Evolutionary conservation across 352 stramenopile genomes (phyloP), one percentile per base, ranked within the genome.

Genomic region (Hyaloperonospora brassicae): DNA sequence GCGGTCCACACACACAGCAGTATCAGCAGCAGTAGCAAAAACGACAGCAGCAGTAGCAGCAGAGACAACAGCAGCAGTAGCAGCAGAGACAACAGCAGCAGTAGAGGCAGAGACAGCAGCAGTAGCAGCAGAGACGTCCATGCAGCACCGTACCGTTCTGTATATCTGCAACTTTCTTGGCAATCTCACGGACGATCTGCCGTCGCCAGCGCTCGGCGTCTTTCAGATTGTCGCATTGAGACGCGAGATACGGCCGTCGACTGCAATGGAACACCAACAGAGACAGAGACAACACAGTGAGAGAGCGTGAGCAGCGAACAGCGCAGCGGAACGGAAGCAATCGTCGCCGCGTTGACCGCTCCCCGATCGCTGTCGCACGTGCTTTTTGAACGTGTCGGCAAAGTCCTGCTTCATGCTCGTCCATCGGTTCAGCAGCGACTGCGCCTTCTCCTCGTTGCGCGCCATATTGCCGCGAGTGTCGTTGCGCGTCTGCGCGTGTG

Each of bases 381-480:
- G 10, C 81, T 85, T 86, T 52, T 88, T 86, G 57, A 92, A 88
- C 30, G 79, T 89, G 51, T 84, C 76, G 23, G 72, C 74, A 55
- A 96, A 88, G 58, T 98, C 79, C 62, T 97, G 81, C 42, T 98
- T 97, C 91, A 98, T 98, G 30, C 79, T 86, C 57, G 96, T 95
- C 96, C 95, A 99, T 86, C 97, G 96, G 73, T 98, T 99, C 55
- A 99, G 76, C 84, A 98, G 95, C 50, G 84, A 91, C 71, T 98
- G 89, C 58, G 95, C 93, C 70, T 98, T 98, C 84, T 98, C 95
- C 66, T 98, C 95, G 69, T 98, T 98, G 55, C 96, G 89, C 25
- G 96, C 96, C 96, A 99, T 99, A 31, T 35, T 74, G 17, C 38
- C 23, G 35, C 9, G 24, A 14, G 38, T 49, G 45, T 27, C 27